These are phyloP conservation scores for Plasmopara muralis DNA, from an alignment of 352 stramenopile species.

Conservation along the genomic window DNA sequence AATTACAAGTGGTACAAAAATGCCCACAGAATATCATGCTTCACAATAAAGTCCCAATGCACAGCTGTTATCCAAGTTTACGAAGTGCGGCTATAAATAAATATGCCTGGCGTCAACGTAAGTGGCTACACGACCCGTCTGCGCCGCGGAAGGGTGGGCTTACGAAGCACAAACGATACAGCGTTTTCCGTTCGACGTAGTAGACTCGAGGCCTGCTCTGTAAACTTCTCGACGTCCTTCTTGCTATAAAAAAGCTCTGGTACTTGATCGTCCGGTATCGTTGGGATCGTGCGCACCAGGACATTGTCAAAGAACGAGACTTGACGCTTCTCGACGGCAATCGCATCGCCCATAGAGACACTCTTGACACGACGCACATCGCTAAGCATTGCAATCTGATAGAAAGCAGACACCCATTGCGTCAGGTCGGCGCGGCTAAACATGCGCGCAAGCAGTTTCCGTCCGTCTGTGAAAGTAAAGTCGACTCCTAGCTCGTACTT, in stretches of 20 bases:
- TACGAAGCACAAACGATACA: constrained; percentile 33
- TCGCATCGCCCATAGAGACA: constrained; percentile 21
- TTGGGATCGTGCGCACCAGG: constrained; percentile 51
- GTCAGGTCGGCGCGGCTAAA: constrained; percentile 53
- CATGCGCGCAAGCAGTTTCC: constrained; percentile 37
- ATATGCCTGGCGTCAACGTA: neutral
- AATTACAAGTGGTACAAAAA: too few species aligned
- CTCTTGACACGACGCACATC: constrained; percentile 30
- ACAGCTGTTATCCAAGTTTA: neutral
- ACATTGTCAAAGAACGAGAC: constrained; percentile 61
- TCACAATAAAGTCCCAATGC: too few species aligned
- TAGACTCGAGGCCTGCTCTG: constrained; percentile 43
- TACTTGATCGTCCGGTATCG: constrained; percentile 39
- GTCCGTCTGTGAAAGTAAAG: constrained; percentile 37
- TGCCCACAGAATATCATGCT: too few species aligned
- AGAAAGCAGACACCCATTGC: constrained; percentile 58
- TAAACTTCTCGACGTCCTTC: constrained; percentile 57
- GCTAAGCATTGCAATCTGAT: constrained; percentile 42
- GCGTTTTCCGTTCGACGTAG: constrained; percentile 47
- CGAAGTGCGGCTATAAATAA: neutral
- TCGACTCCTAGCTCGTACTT: constrained; percentile 44
- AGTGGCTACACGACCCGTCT: constrained; percentile 20
- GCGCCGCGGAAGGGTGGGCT: constrained; percentile 27
- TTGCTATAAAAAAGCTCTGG: constrained; percentile 58
- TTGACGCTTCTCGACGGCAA: constrained; percentile 26